A percentile compares a stretch with the other conserved stretches of the same genome.
Evolutionary conservation across 192 early-diverging fungal species (phyloP).

Genomic region (Backusella australiensis): DNA sequence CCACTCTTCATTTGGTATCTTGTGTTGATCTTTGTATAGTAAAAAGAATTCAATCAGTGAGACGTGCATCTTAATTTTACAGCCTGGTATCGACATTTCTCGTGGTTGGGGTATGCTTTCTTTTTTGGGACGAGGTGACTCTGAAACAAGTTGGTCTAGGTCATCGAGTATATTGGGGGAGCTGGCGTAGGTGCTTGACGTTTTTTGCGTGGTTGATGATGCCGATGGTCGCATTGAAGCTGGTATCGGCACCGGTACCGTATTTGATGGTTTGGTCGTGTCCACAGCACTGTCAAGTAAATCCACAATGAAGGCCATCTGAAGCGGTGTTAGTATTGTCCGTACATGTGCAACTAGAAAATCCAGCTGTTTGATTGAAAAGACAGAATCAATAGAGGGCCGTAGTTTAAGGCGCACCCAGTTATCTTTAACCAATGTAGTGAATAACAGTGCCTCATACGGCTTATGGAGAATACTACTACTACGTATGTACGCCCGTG

Average conservation of each 20-base stretch:
- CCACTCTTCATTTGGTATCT: background rate
- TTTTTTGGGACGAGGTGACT: background rate
- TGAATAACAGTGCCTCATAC: slow-evolving; percentile 46
- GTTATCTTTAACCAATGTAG: slow-evolving; percentile 46
- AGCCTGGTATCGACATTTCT: slow-evolving; percentile 5
- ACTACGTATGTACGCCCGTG: background rate
- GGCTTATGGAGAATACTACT: background rate
- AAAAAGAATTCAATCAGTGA: slow-evolving; percentile 39
- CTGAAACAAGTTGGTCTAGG: background rate
- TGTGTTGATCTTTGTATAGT: slow-evolving; percentile 34
- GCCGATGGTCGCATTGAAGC: background rate
- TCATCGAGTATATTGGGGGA: background rate
- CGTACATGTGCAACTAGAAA: slow-evolving; percentile 35
- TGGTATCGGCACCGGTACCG: background rate
- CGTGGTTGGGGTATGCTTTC: slow-evolving; percentile 1
- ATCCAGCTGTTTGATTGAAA: slow-evolving; percentile 37
- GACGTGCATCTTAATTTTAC: slow-evolving; percentile 41
- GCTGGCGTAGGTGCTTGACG: background rate
- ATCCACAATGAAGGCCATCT: slow-evolving; percentile 38
- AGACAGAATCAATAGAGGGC: slow-evolving; percentile 15
- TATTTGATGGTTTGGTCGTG: background rate
- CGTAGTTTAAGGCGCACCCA: slow-evolving; percentile 42
- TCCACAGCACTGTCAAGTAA: background rate
- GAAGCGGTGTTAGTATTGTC: slow-evolving; percentile 38
- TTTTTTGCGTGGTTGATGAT: background rate